Evolutionary conservation across 768 basidiomycete genomes (phyloP), one percentile per base, ranked within the genome.

Genomic region (Suillus paluster): DNA sequence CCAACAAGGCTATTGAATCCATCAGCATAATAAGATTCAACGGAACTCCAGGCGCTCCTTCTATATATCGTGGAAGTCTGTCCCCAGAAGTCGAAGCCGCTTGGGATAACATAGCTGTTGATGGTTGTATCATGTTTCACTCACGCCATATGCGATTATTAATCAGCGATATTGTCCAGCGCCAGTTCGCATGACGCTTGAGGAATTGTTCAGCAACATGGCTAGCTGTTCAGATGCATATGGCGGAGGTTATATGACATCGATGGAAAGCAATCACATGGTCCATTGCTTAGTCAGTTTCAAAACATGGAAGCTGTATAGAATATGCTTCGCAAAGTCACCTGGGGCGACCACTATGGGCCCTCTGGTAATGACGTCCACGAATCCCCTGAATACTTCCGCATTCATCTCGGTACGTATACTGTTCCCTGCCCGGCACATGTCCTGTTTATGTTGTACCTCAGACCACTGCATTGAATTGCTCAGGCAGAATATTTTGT

Each of bases 31-130:
- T n/a, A 12, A 19, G 2, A 9, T 64, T 65, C 54, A 44, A 57
- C 27, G 49, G 59, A 42, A 57, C 10, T 14, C 3, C 54, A 14
- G 33, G 44, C 7, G 48, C 39, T 27, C 25, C 53, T 17, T 52
- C 39, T 5, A 19, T 64, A 34, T 65, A 55, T 23, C 44, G 58
- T 30, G 64, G 64, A 5, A n/a, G 14, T 25, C 65, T 60, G 1
- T 23, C 42, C 17, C 33, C 60, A 19, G 65, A 64, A 19, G 53
- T 66, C 21, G 65, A 66, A 23, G 63, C 56, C 7, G 65, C 57
- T 48, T 64, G 65, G 63, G 14, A 45, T 46, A n/a, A 38, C 3
- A 49, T 64, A 10, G 19, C 52, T 19, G 49, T 46, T 1, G 63
- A 66, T 21, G 53, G 63, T 64, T 14, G 17, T 23, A 9, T 23